A percentile compares a stretch with the other conserved stretches of the same genome.
phyloP scores from a whole-genome alignment of 2,329 filamentous ascomycete genomes.

The Didymella pomorum region DNA sequence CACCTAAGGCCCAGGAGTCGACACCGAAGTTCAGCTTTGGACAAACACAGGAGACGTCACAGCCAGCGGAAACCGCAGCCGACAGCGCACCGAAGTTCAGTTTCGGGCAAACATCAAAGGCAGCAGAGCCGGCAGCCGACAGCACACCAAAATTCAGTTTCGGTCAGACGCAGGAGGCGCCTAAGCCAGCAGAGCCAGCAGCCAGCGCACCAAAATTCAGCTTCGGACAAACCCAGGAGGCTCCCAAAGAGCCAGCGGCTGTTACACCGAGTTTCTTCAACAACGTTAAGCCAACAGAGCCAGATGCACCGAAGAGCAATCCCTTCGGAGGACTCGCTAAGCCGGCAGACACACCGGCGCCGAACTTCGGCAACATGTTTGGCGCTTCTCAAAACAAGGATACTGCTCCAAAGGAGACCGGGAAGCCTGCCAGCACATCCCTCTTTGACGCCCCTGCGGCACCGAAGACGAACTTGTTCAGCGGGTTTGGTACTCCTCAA shows the following conservation, averaged over 20 bases:
- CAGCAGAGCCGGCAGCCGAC: not conserved
- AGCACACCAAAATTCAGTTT: conserved; percentile 22
- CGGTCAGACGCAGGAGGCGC: conserved; percentile 20
- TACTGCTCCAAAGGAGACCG: conserved; percentile 9
- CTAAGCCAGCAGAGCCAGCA: conserved; percentile 7
- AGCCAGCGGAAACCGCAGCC: conserved; percentile 18
- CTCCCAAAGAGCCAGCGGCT: conserved; percentile 17
- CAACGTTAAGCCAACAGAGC: conserved; percentile 24
- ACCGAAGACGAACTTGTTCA: conserved; percentile 29
- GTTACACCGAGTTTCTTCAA: conserved; percentile 26
- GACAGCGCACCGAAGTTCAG: conserved; percentile 16
- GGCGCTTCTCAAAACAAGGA: conserved; percentile 27
- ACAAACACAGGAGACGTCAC: conserved; percentile 22
- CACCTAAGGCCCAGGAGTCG: conserved; percentile 1
- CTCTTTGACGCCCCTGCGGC: conserved; percentile 27
- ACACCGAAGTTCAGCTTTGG: conserved; percentile 21
- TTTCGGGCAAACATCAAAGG: not conserved
- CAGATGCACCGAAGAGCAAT: conserved; percentile 30
- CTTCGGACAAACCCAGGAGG: conserved; percentile 20
- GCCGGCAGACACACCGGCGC: conserved; percentile 20
- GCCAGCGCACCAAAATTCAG: conserved; percentile 19
- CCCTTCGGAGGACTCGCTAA: conserved; percentile 31
- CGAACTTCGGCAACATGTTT: conserved; percentile 25
- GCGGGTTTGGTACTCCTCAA: conserved; percentile 37
- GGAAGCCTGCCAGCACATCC: conserved; percentile 9